Percentiles rank a stretch among this genome's conserved stretches.
These are phyloP conservation scores for Astragalus membranaceus DNA, from an alignment of 306 rosid genomes.

Conservation along the genomic window DNA sequence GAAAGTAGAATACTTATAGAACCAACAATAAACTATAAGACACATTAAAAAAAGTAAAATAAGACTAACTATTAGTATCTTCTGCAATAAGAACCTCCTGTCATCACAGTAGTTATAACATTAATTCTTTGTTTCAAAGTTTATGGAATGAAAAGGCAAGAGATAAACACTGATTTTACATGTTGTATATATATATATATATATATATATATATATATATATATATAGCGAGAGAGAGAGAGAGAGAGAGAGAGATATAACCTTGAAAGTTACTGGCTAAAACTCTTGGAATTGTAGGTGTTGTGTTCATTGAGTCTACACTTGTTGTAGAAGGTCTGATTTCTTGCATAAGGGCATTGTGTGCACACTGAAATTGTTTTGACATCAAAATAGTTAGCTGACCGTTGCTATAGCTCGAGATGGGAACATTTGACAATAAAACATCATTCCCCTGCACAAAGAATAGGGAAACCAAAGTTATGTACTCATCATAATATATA, in stretches of 20 bases:
- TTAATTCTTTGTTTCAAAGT: too few relatives aligned
- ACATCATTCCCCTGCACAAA: slow-evolving; percentile 11
- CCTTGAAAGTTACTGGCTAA: background rate
- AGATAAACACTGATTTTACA: too few relatives aligned
- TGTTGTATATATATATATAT: too few relatives aligned
- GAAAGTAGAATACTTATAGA: too few relatives aligned
- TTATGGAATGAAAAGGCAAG: too few relatives aligned
- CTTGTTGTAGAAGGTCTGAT: background rate
- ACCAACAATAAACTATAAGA: too few relatives aligned
- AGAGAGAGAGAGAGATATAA: background rate
- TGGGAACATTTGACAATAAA: background rate
- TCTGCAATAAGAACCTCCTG: too few relatives aligned
- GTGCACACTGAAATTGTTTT: slow-evolving; percentile 22
- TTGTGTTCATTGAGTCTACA: background rate
- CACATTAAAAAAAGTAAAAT: too few relatives aligned
- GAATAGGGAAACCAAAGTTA: background rate
- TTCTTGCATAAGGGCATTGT: background rate
- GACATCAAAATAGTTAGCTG: background rate
- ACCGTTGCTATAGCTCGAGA: background rate
- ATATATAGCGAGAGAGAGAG: too few relatives aligned
- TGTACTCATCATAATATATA: background rate
- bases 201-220: too few relatives aligned
- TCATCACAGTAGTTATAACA: too few relatives aligned
- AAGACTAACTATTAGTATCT: too few relatives aligned
- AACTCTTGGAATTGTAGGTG: background rate